Percentiles rank a stretch among this genome's conserved stretches.
Conservation (phyloP, 331 rosid genomes). For the Acacia pycnantha region DNA sequence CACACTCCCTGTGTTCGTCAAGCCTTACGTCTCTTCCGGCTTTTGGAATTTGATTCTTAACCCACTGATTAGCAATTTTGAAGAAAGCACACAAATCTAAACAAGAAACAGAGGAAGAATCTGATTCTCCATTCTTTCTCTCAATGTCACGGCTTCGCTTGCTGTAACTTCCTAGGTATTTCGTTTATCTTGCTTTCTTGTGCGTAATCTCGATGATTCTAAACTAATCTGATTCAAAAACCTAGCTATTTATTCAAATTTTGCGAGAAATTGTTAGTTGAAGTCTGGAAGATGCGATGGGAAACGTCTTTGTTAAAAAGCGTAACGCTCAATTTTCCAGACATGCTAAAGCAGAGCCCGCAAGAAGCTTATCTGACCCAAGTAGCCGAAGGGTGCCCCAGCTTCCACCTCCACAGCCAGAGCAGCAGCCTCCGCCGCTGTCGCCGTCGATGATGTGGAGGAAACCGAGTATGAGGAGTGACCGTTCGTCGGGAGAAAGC, state of each 20-base stretch:
- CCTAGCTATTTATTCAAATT: not conserved
- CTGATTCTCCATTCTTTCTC: not conserved
- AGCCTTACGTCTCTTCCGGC: not conserved
- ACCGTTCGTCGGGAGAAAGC: conserved; percentile 6
- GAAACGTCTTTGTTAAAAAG: conserved; percentile 31
- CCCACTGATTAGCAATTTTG: not conserved
- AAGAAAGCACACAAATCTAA: conserved; percentile 7
- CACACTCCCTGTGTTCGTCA: too few species aligned
- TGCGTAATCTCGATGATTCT: not conserved
- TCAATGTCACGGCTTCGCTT: not conserved
- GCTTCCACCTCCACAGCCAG: not conserved
- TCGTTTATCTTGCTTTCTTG: not conserved
- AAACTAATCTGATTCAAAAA: not conserved
- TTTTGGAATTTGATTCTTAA: conserved; percentile 1
- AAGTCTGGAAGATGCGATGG: conserved; percentile 41
- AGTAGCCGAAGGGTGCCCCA: not conserved
- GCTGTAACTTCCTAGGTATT: conserved; percentile 9
- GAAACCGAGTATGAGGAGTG: not conserved
- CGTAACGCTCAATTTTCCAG: conserved; percentile 12
- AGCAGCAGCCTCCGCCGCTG: not conserved
- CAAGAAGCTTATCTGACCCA: conserved; percentile 6
- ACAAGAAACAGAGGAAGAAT: conserved; percentile 14
- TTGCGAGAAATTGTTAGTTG: not conserved
- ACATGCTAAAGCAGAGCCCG: not conserved
- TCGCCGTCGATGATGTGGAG: not conserved